These are phyloP conservation scores for Microthlaspi erraticum DNA, from an alignment of 345 rosid genomes.

Conservation along the genomic window DNA sequence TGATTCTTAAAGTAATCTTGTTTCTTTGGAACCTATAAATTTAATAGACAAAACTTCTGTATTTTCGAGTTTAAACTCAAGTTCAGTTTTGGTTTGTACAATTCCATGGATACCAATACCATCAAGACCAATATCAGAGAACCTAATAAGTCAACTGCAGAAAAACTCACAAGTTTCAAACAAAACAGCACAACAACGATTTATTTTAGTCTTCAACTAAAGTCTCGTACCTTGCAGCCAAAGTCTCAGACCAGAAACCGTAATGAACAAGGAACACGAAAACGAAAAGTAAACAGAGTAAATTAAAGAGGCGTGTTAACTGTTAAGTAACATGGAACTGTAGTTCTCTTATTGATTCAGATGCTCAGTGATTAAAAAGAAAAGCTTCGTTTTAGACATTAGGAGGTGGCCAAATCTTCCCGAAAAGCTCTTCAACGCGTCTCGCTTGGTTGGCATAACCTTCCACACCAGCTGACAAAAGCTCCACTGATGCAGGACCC, in stretches of 20 bases:
- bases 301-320: not conserved
- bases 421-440: constrained; percentile 77
- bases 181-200: constrained; percentile 2
- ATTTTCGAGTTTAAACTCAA: too few species aligned
- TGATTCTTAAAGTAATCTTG: too few species aligned
- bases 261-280: constrained; percentile 3
- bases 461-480: constrained; percentile 77
- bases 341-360: constrained; percentile 46
- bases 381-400: constrained; percentile 56
- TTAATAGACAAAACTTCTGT: too few species aligned
- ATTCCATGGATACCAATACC: not conserved
- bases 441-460: constrained; percentile 74
- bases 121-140: not conserved
- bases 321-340: constrained; percentile 29
- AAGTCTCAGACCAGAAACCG: constrained; percentile 29
- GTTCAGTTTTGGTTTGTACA: too few species aligned
- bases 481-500: constrained; percentile 94
- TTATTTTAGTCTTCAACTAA: not conserved
- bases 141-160: not conserved
- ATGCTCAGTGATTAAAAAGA: constrained; percentile 1
- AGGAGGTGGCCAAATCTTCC: constrained; percentile 98
- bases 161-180: not conserved
- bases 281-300: not conserved
- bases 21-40: too few species aligned
- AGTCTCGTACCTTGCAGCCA: constrained; percentile 26